phyloP scores from a whole-genome alignment of 768 basidiomycete species.

The Kwoniella botswanensis region DNA sequence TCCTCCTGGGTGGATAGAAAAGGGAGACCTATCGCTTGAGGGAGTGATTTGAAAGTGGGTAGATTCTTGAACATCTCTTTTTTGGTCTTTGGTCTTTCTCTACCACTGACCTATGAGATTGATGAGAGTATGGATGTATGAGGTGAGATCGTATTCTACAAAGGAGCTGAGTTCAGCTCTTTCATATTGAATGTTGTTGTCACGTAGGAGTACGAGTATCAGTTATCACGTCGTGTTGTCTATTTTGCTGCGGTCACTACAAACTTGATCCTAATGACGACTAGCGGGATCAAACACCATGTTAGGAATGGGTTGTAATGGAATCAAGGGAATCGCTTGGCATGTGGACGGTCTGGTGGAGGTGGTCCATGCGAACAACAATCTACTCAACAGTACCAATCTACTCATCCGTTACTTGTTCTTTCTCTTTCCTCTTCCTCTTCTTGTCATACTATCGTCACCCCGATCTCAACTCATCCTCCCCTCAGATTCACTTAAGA shows the following conservation, averaged over 20 bases:
- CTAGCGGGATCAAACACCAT: neutral
- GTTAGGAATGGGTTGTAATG: neutral
- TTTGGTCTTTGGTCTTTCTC: too few relatives aligned
- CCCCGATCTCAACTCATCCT: too few relatives aligned
- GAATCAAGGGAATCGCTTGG: too few relatives aligned
- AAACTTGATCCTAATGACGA: neutral
- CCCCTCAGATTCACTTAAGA: neutral
- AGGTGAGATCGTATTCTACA: neutral
- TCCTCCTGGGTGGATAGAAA: slow-evolving; percentile 66
- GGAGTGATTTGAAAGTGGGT: slow-evolving; percentile 53
- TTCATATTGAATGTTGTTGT: too few relatives aligned
- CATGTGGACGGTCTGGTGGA: neutral
- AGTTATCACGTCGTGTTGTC: too few relatives aligned
- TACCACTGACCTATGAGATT: too few relatives aligned
- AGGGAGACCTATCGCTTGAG: slow-evolving; percentile 54
- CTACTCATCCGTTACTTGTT: neutral
- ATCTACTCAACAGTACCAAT: neutral
- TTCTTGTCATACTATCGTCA: neutral
- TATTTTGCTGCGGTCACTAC: neutral
- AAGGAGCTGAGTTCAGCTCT: too few relatives aligned
- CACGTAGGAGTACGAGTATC: too few relatives aligned
- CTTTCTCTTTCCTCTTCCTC: neutral
- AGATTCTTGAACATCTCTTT: slow-evolving; percentile 46
- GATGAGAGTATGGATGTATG: neutral
- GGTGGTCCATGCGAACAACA: neutral